These are phyloP conservation scores for Coemansia sp. DNA, from an alignment of 192 early-diverging fungal species.

Conservation along the genomic window DNA sequence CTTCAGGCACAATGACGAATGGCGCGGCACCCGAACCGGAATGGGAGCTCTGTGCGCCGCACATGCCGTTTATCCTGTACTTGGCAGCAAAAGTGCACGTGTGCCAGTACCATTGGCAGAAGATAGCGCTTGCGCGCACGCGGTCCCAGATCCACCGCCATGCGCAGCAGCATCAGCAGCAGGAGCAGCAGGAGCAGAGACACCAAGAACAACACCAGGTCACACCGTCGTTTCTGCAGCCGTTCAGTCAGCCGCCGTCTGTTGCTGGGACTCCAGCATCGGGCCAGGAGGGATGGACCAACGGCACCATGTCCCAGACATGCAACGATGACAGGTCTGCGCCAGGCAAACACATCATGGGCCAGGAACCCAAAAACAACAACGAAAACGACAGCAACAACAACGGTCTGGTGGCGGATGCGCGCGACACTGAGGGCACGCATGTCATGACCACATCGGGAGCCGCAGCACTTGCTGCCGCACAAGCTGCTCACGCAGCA, in stretches of 20 bases:
- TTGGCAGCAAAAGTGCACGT: constrained; percentile 53
- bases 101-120: constrained; percentile 57
- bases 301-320: background rate
- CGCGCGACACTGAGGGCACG: constrained; percentile 18
- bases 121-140: constrained; percentile 47
- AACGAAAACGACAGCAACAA: background rate
- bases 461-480: constrained; percentile 51
- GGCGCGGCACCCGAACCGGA: constrained; percentile 54
- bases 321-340: background rate
- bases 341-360: background rate
- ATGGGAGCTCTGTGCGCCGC: constrained; percentile 56
- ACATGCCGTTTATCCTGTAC: constrained; percentile 54
- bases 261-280: constrained; percentile 29
- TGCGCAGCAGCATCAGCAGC: constrained; percentile 4
- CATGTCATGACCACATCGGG: constrained; percentile 53
- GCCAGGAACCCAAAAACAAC: background rate
- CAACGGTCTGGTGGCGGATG: background rate
- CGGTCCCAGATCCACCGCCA: constrained; percentile 24
- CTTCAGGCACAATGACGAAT: constrained; percentile 48
- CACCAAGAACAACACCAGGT: constrained; percentile 8
- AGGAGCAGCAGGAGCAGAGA: constrained; percentile 9
- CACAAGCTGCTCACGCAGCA: constrained; percentile 35
- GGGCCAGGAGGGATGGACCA: constrained; percentile 22
- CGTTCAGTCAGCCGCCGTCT: constrained; percentile 46
- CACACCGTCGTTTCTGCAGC: constrained; percentile 48